phyloP scores from a whole-genome alignment of 805 yeast genomes.

The Wickerhamomyces pijperi region DNA sequence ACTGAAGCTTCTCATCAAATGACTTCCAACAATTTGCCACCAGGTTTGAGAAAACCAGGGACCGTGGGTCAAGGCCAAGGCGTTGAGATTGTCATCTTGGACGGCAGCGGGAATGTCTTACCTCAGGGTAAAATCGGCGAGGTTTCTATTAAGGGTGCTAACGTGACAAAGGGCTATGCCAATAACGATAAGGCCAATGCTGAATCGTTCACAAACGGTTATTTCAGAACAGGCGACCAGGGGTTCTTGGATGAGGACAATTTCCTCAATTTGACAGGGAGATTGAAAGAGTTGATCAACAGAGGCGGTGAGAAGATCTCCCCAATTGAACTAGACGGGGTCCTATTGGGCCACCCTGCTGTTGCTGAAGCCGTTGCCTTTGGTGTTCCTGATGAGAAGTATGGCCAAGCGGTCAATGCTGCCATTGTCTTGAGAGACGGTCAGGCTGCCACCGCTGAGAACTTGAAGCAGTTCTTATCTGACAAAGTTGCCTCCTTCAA shows the following conservation, averaged over 20 bases:
- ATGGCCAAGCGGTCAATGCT: conserved; percentile 64
- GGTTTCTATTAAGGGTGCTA: conserved; percentile 54
- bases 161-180: conserved; percentile 63
- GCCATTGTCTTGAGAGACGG: conserved; percentile 48
- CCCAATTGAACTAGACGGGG: conserved; percentile 59
- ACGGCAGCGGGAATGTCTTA: conserved; percentile 34
- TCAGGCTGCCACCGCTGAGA: conserved; percentile 23
- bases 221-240: conserved; percentile 74
- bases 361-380: conserved; percentile 62
- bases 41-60: conserved; percentile 55
- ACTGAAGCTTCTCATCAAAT: conserved; percentile 77
- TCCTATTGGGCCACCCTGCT: conserved; percentile 47
- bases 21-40: conserved; percentile 64
- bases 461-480: conserved; percentile 33
- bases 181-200: conserved; percentile 62
- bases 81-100: conserved; percentile 48
- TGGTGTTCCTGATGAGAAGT: conserved; percentile 55
- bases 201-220: conserved; percentile 49
- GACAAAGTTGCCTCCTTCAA: conserved; percentile 44
- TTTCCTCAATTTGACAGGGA: conserved; percentile 51
- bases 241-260: conserved; percentile 52
- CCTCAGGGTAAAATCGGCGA: conserved; percentile 53
- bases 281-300: conserved; percentile 64
- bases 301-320: conserved; percentile 74
- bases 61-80: conserved; percentile 70